Conservation (phyloP, 108 stramenopile genomes). For the Skeletonema grethae region DNA sequence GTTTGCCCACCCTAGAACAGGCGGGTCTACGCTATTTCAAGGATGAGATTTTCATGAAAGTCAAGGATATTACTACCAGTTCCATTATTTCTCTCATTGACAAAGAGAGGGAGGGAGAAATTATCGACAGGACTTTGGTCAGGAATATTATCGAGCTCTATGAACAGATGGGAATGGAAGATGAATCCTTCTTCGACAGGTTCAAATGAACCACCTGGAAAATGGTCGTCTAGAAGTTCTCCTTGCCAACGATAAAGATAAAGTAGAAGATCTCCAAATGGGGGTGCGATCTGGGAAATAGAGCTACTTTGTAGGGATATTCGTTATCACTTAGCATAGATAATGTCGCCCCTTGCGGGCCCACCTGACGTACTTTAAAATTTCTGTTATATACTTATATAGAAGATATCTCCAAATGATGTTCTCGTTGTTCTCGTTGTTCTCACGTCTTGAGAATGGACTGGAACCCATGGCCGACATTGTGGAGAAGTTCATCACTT, state of each 20-base stretch:
- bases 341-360: no score
- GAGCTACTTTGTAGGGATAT: no score
- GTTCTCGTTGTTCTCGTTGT: slow-evolving; percentile 55
- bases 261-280: slow-evolving; percentile 92
- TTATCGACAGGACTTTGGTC: slow-evolving; percentile 94
- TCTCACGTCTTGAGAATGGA: slow-evolving; percentile 91
- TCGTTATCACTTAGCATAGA: no score
- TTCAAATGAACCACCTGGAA: slow-evolving; percentile 92
- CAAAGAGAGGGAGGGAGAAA: slow-evolving; percentile 91
- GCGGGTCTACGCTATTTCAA: slow-evolving; percentile 94
- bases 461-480: slow-evolving; percentile 93
- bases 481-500: slow-evolving; percentile 81
- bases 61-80: slow-evolving; percentile 82
- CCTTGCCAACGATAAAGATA: slow-evolving; percentile 95
- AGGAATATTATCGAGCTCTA: slow-evolving; percentile 95
- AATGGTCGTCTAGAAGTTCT: slow-evolving; percentile 96
- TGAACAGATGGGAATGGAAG: slow-evolving; percentile 98
- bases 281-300: no score
- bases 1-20: slow-evolving; percentile 86
- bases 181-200: slow-evolving; percentile 92
- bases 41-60: slow-evolving; percentile 92
- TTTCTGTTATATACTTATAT: no score
- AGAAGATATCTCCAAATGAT: no score
- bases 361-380: no score
- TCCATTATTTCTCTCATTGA: slow-evolving; percentile 94